These are phyloP conservation scores for Staphylotrichum tortipilum DNA, from an alignment of 495 filamentous ascomycete species.

Conservation along the genomic window DNA sequence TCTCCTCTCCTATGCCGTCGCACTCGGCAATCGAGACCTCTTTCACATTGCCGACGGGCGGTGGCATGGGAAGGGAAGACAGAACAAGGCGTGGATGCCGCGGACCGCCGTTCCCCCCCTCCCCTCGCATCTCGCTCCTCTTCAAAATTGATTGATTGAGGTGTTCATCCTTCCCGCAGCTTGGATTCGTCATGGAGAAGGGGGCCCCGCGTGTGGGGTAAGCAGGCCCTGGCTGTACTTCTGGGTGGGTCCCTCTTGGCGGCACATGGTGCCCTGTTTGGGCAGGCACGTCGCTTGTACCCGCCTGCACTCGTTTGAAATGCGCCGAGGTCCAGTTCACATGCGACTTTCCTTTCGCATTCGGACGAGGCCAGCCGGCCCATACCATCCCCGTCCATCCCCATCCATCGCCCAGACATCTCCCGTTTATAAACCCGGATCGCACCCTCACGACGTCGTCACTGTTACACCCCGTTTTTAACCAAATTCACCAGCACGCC, in stretches of 20 bases:
- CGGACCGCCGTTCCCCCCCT: too few relatives aligned
- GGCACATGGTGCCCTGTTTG: conserved; percentile 5
- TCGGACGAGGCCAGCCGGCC: conserved; percentile 2
- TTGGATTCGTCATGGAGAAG: neutral
- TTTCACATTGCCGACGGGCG: neutral
- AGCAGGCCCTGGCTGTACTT: neutral
- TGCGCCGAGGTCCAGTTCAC: conserved; percentile 27
- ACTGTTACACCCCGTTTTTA: neutral
- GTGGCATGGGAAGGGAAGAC: too few relatives aligned
- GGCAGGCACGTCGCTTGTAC: neutral
- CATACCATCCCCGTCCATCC: neutral
- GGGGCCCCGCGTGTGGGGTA: conserved; percentile 1
- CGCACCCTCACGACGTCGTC: neutral
- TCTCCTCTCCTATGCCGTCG: too few relatives aligned
- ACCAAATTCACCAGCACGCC: neutral
- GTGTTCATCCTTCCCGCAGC: too few relatives aligned
- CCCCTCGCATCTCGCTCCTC: neutral
- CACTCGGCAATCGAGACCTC: neutral
- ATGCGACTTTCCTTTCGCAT: conserved; percentile 22
- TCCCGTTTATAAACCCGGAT: neutral
- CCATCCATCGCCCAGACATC: too few relatives aligned
- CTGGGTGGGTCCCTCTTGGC: conserved; percentile 4
- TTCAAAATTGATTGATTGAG: neutral
- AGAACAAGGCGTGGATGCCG: neutral
- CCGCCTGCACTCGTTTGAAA: conserved; percentile 3